Evolutionary conservation across 371 early-diverging fungal genomes (phyloP).

Genomic region (Encephalitozoon hellem): DNA sequence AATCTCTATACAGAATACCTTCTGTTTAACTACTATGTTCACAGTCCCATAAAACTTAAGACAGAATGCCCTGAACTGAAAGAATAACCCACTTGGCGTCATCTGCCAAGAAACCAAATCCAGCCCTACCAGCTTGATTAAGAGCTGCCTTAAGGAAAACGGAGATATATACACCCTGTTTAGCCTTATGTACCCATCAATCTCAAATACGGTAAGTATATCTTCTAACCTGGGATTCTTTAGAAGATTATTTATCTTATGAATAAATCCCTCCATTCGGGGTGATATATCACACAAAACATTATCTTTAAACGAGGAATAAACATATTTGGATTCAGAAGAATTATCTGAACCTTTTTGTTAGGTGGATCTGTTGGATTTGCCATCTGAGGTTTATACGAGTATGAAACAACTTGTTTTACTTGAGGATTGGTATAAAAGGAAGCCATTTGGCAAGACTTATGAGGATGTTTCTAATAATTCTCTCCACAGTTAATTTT

Average conservation of each 20-base stretch:
- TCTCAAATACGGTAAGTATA: slow-evolving; percentile 33
- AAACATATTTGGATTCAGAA: neutral
- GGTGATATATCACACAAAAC: neutral
- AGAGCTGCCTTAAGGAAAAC: slow-evolving; percentile 32
- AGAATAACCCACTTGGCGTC: slow-evolving; percentile 18
- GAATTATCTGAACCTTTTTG: neutral
- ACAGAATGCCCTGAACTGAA: slow-evolving; percentile 24
- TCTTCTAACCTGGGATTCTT: slow-evolving; percentile 24
- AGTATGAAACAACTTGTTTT: neutral
- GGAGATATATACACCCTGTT: slow-evolving; percentile 54
- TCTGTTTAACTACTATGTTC: neutral
- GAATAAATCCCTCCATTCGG: slow-evolving; percentile 20
- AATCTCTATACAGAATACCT: slow-evolving; percentile 47
- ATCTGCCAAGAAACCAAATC: slow-evolving; percentile 39
- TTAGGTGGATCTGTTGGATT: neutral
- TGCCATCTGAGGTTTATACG: neutral
- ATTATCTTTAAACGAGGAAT: neutral
- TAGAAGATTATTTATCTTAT: slow-evolving; percentile 19
- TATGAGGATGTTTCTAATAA: neutral
- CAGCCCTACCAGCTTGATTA: slow-evolving; percentile 2
- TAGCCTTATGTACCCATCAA: slow-evolving; percentile 42
- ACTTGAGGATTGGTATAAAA: neutral
- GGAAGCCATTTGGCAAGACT: neutral
- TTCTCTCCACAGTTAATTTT: neutral
- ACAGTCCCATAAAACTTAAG: slow-evolving; percentile 33